A percentile compares a stretch with the other conserved stretches of the same genome.
Evolutionary conservation across 257 asterid genomes (phyloP).

Genomic region (Cordia subcordata): DNA sequence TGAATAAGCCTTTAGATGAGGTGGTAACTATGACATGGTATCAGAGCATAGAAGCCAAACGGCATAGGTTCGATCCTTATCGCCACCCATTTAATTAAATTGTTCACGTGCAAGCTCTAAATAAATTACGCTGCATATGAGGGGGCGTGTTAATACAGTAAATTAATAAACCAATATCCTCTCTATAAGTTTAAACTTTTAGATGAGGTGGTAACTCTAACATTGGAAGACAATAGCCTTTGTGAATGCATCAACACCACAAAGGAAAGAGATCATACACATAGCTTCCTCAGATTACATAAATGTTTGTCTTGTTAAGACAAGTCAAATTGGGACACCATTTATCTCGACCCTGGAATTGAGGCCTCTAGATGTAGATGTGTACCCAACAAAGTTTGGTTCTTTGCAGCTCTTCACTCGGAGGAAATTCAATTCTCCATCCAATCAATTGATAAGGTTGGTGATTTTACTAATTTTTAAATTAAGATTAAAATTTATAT

Average conservation of each 20-base stretch:
- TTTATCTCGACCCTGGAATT: slow-evolving; percentile 34
- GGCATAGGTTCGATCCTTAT: too few relatives aligned
- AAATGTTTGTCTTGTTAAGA: slow-evolving; percentile 31
- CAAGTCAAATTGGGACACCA: slow-evolving; percentile 25
- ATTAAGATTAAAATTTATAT: too few relatives aligned
- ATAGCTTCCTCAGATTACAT: slow-evolving; percentile 21
- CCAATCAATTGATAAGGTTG: slow-evolving; percentile 1
- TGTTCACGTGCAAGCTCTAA: too few relatives aligned
- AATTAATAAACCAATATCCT: too few relatives aligned
- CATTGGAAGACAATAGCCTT: slow-evolving; percentile 17
- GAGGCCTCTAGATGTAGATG: slow-evolving; percentile 5
- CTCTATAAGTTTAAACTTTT: too few relatives aligned
- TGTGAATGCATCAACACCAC: background rate
- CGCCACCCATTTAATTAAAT: too few relatives aligned
- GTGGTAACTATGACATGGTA: too few relatives aligned
- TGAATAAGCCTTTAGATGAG: too few relatives aligned
- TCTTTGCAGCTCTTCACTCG: slow-evolving; percentile 12
- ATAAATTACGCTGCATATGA: too few relatives aligned
- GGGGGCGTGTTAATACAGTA: too few relatives aligned
- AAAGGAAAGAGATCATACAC: slow-evolving; percentile 23
- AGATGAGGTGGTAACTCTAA: too few relatives aligned
- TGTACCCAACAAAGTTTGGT: slow-evolving; percentile 6
- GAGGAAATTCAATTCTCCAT: slow-evolving; percentile 9
- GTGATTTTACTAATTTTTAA: background rate
- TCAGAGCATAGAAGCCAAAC: too few relatives aligned